Base-by-base conservation (phyloP, 805 yeast species). In the Lachancea sp. region DNA sequence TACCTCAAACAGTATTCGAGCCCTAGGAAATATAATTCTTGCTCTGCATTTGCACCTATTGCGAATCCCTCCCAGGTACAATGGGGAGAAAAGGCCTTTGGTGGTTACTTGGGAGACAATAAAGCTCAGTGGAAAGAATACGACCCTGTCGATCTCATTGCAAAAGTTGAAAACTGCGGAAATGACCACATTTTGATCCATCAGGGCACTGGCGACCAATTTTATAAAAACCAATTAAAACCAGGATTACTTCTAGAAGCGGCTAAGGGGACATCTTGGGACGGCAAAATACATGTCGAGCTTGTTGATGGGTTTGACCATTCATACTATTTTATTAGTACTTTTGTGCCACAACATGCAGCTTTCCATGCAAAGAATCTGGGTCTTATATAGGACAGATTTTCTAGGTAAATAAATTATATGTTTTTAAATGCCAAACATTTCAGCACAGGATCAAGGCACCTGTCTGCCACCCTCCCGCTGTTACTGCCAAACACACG, bases 31-130 rank as follows among this genome's bases (percentile, higher is more conserved):
- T 90, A 83, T 69, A 75, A 75, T 58, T 78, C 92, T 1, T 89
- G 84, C 30, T 76, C 86, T 43, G 97, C 96, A 0, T 90, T 90
- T 66, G 76, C 97, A 0, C 97, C 98, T 39, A 85, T 92, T 49
- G 65, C 77, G 19, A 84, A 88, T 64, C 97, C 97, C 5, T 63
- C 72, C 40, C 67, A 69, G 36, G 76, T 80, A 48, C 83, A 80
- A 29, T 90, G 97, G 97, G 97, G 97, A 35, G 68, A 75, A 45
- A 89, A 88, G 68, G 81, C 83, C 42, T 90, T 89, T 52, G 64
- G 71, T 3, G 83, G 82, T 36, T 90, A 92, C 60, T 70, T 92
- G 43, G 94, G 94, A 30, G 55, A 60, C 12, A 64, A 71, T 21
- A 61, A 68, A 36, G 22, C 49, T 1, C 28, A 30, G 6, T 90